A percentile compares a stretch with the other conserved stretches of the same genome.
Evolutionary conservation across 208 protist species (phyloP).

Genomic region (Strigomonas culicis): DNA sequence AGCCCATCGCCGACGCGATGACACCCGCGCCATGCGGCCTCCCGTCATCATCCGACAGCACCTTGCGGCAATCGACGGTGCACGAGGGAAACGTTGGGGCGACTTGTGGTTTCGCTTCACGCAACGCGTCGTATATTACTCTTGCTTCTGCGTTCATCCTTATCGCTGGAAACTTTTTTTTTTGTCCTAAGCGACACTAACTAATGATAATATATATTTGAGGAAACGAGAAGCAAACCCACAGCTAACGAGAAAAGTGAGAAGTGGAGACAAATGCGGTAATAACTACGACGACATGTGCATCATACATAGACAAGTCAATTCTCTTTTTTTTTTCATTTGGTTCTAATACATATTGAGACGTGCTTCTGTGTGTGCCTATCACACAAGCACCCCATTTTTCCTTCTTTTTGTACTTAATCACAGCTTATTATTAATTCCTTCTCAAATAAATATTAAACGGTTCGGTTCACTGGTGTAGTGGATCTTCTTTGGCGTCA

Average conservation of each 20-base stretch:
- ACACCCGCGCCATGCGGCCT: slow-evolving; percentile 37
- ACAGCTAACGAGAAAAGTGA: not conserved
- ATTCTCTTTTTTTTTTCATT: too few species aligned
- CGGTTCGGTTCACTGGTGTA: not conserved
- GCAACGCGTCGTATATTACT: slow-evolving; percentile 33
- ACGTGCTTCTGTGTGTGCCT: too few species aligned
- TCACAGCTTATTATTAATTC: not conserved
- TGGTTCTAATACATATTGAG: too few species aligned
- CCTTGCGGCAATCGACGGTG: slow-evolving; percentile 30
- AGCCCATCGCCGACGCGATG: slow-evolving; percentile 56
- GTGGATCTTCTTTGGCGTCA: slow-evolving; percentile 5
- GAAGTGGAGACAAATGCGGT: too few species aligned
- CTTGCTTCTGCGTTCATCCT: slow-evolving; percentile 21
- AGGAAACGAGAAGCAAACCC: slow-evolving; percentile 3
- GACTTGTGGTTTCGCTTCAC: slow-evolving; percentile 11
- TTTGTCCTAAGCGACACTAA: slow-evolving; percentile 1
- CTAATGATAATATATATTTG: not conserved
- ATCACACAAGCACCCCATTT: not conserved
- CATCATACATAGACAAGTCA: too few species aligned
- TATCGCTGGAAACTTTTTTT: slow-evolving; percentile 6
- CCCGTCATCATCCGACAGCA: slow-evolving; percentile 19
- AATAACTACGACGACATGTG: too few species aligned
- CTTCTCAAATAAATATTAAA: not conserved
- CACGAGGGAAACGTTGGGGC: slow-evolving; percentile 18
- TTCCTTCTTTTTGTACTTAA: not conserved